Evolutionary conservation across 176 grass and related monocot genomes (phyloP), one percentile per base, ranked within the genome.

Genomic region (Ensete glaucum): DNA sequence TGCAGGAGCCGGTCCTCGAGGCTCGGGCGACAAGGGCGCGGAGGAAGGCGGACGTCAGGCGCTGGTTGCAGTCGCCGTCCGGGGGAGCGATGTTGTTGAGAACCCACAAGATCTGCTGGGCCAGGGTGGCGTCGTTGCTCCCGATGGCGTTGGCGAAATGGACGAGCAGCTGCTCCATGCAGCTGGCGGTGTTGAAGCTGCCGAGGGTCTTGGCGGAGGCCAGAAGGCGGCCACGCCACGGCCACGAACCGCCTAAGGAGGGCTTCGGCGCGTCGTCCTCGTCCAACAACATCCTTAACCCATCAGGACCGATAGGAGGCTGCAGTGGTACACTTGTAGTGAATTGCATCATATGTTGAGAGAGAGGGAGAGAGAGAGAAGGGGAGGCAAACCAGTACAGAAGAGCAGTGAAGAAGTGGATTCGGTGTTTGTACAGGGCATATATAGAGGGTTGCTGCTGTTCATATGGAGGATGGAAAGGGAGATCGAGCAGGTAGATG

Each of bases 111-210:
- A 99, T 85, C 83, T 99, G 96, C 73, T 99, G 96, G 62, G 96
- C 88, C 4, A 99, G 88, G 64, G 96, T 99, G 26, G 90, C 96
- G 73, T 99, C 96, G 78, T 99, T 99, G 55, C 80, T 78, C 85
- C 95, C 96, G 77, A 99, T 89, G 71, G 96, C 91, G 79, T 85
- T 95, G 80, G 96, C 96, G 83, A 91, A 99, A 85, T 99, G 91
- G 73, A 89, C 88, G 50, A 99, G 90, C 19, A 99, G 88, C 79
- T 99, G 91, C 88, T 99, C 96, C 91, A 99, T 99, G 88, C 96
- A 89, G 73, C 85, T 64, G 9, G 88, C 75, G 22, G 73, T 86
- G 81, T 81, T 92, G 76, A 95, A 84, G 74, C 92, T 93, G 52
- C 90, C 90, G 11, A 93, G 80, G 9, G 90, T 74, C 83, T 89